Evolutionary conservation across 2,329 filamentous ascomycete species (phyloP), one percentile per base, ranked within the genome.

Genomic region (Hypoxylon sp.): DNA sequence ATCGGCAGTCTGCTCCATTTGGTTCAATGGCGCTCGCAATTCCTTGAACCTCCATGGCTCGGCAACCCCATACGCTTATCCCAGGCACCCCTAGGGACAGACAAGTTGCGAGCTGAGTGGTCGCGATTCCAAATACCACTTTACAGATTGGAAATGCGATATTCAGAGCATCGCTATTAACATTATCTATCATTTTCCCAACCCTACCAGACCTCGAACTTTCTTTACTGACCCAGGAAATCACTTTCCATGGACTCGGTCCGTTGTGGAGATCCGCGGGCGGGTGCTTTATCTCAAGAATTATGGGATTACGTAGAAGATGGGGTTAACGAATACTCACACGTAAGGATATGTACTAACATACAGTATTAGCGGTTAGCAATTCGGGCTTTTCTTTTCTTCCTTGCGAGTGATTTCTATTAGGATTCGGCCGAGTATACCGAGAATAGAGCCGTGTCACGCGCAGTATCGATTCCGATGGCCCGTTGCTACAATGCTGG

Each of bases 1-100:
- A 60, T 45, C 34, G 53, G 63, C 54, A 61, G 57, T 52, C 25
- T 57, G 32, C 55, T 60, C 60, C 58, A 55, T 57, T 55, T 40
- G 52, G 51, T 53, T 49, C 48, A 53, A 57, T 53, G 48, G 42
- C 55, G 47, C 55, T 54, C 47, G 25, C 40, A 51, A 51, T 55
- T 57, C n/a, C 45, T 41, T 51, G 25, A 29, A 42, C 27, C 27
- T 25, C 37, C 37, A 41, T 26, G 13, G 26, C 42, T 32, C 42
- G n/a, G 32, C 21, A 19, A 43, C 55, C 42, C 51, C 43, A 55
- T 58, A 48, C 43, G 6, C 38, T 45, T 23, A 40, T 38, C 55
- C 51, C 26, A 45, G n/a, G 43, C 27, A 46, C 31, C 46, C 50
- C 42, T 51, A 41, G 40, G 25, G 37, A 50, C 29, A 11, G 9